Evolutionary conservation across 257 asterid species (phyloP), one percentile per base, ranked within the genome.

Genomic region (Handroanthus guayacan): DNA sequence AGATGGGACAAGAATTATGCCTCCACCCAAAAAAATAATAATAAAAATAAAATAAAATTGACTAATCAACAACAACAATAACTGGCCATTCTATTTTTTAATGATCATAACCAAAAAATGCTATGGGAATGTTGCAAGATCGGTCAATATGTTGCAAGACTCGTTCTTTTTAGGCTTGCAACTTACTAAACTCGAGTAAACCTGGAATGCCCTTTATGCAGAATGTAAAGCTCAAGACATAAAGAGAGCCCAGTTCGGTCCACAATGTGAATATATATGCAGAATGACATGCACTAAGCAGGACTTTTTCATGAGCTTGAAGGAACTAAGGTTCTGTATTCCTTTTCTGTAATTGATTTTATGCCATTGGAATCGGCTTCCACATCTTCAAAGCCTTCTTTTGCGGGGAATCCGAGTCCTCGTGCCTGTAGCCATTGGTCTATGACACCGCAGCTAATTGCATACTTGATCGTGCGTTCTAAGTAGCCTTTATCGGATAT

Each of bases 351-450:
- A 66, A 92, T 65, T 0, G 97, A 92, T 84, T 71, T 85, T 54
- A 92, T 82, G 77, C 99, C 97, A 72, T 90, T 77, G 6, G 89
- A 77, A 84, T 95, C 98, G 16, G 96, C 62, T 34, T n/a, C 82
- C 17, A 87, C 88, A 31, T 88, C 90, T 50, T 94, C 96, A 92
- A 87, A 89, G 64, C 96, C 98, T 89, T 95, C 92, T 83, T 92
- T 95, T 2, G 95, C 88, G 45, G 99, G 99, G 83, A 64, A 91
- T 51, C 99, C 99, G n/a, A 81, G 82, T 7, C 68, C 71, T 34
- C 91, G 86, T 3, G 95, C 96, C 80, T 84, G 88, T 10, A 85
- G 79, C 99, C 99, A 95, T 74, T 95, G 99, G 62, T 95, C 97
- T 58, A 87, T 76, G 3, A 91, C 90, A 11, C 98, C 99, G 34